phyloP scores from a whole-genome alignment of 1,284 basidiomycete species.

The Neonothopanus nambi region DNA sequence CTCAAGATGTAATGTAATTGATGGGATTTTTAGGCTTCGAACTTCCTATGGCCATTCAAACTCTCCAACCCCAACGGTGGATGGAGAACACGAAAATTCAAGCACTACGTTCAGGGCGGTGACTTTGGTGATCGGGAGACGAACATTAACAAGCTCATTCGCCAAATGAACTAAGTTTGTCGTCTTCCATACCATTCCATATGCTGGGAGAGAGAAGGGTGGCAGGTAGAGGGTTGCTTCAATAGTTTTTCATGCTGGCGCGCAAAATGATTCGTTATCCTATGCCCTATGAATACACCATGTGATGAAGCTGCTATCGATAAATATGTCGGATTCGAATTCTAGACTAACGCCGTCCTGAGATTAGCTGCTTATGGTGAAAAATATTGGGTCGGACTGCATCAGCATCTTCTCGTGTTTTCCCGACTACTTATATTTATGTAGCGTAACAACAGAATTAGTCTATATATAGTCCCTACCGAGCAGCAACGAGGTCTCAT shows the following conservation, averaged over 20 bases:
- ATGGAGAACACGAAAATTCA: constrained; percentile 97
- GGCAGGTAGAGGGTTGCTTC: constrained; percentile 3
- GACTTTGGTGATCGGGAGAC: constrained; percentile 96
- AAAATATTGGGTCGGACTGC: too few relatives aligned
- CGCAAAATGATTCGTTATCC: constrained; percentile 23
- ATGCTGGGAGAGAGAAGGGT: constrained; percentile 17
- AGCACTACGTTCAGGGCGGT: constrained; percentile 91
- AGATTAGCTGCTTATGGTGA: too few relatives aligned
- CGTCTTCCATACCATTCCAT: constrained; percentile 17
- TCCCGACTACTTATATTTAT: too few relatives aligned
- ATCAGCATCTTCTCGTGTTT: too few relatives aligned
- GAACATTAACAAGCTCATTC: constrained; percentile 96
- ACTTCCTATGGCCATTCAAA: constrained; percentile 99
- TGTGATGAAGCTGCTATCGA: constrained; percentile 2
- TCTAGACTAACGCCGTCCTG: too few relatives aligned
- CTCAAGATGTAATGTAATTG: constrained; percentile 2
- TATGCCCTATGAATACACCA: constrained; percentile 14
- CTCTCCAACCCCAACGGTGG: constrained; percentile 98
- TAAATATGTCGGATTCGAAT: constrained; percentile 4
- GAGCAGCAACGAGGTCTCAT: too few relatives aligned
- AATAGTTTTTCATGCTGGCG: constrained; percentile 17
- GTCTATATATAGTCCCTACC: too few relatives aligned
- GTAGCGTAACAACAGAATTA: too few relatives aligned
- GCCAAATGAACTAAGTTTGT: constrained; percentile 85
- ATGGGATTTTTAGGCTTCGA: constrained; percentile 65